Base-by-base conservation (phyloP, 2,329 filamentous ascomycete species). In the Sporothrix mexicana region DNA sequence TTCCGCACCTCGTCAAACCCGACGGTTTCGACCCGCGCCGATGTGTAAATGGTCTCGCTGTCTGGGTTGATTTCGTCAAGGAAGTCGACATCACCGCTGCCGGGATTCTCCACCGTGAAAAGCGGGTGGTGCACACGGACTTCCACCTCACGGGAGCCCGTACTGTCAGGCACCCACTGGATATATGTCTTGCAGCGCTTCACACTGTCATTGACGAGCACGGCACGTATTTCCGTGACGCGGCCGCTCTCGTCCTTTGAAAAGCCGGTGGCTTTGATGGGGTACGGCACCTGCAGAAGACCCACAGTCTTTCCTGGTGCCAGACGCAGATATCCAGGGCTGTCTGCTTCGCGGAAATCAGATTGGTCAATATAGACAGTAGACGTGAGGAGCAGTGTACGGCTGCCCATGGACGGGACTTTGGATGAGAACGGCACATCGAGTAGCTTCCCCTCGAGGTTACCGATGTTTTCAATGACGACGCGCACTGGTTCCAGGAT, bases 61-160 rank as follows among this genome's bases (percentile, higher is more conserved):
- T 95, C 86, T 0, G 93, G 92, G 80, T 96, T 95, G 77, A 98
- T 87, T 77, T 97, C 93, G 72, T 91, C 90, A 69, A 97, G 83
- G 83, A 94, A 98, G 1, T 94, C 94, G n/a, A 91, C 93, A 66
- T 91, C 90, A 2, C 91, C 90, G 8, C 90, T 88, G 49, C 91
- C 90, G 1, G 95, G 95, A 78, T 96, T 92, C 64, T 95, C 91
- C 3, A 91, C 93, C 81, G 93, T 94, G 88, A 98, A 98, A 0
- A 98, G 87, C 3, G 90, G 85, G 80, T 94, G 92, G 83, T 96
- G 91, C 64, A 96, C 86, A 73, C 95, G 91, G 53, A 90, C 92
- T 80, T 95, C 92, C 12, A 91, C 91, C 76, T 90, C 89, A 13
- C 86, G 86, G 0, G 91, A 88, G 0, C 89, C 91, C 43, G 30